Evolutionary conservation across 768 basidiomycete species (phyloP), one percentile per base, ranked within the genome.

Genomic region (Gautieria morchelliformis): DNA sequence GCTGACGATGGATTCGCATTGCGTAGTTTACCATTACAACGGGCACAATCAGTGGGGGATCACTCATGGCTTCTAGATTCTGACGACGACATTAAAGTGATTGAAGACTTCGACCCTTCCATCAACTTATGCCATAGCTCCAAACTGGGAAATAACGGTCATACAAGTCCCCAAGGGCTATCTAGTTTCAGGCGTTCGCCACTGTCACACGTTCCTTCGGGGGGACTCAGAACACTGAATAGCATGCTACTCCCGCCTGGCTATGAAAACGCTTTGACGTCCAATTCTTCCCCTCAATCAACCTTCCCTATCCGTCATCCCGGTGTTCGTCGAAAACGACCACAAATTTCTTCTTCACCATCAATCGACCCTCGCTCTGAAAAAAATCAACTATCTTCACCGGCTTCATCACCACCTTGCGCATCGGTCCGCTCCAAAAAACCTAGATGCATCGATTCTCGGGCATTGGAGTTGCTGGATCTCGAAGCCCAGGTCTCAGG

Each of bases 401-500:
- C 52, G 8, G 54, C 49, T 22, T 59, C 56, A 11, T 47, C 62
- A 4, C 32, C 57, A 11, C 33, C 49, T 15, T 52, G 24, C 3
- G 24, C 47, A 30, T 20, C 54, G 17, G 15, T 40, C 19, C 48
- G 33, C 2, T 55, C 50, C 6, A 37, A 30, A 30, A 42, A 32
- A 6, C n/a, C 9, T 40, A 20, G 35, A 32, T 17, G 32, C 24
- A 40, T 42, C 27, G 39, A 58, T 45, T 47, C 57, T 7, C 48
- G 58, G 12, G 42, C 52, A 6, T 59, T 63, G 42, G 56, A 51
- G 1, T 73, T 83, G 65, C 74, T 89, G 52, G 88, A 89, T 62
- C 73, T 80, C 35, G 85, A 84, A 65, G 90, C 90, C 3, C 69
- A 69, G 17, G 90, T 91, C 63, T 93, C 91, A 9, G 90, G 89